Evolutionary conservation across 2,329 filamentous ascomycete species (phyloP), one percentile per base, ranked within the genome.

Genomic region (Aspergillus tubingensis): DNA sequence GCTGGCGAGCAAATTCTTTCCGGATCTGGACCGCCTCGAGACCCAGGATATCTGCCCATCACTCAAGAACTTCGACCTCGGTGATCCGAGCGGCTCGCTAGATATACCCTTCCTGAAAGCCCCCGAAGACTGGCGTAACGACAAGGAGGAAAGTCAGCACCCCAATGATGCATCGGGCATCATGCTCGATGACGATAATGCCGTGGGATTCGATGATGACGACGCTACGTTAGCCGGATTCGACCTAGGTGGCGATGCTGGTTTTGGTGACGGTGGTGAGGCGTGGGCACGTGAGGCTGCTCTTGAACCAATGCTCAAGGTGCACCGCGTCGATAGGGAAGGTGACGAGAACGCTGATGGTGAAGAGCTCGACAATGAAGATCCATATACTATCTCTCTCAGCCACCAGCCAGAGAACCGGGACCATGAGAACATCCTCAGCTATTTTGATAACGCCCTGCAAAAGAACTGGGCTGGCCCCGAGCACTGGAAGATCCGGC

Each of bases 401-500:
- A 86, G 86, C 43, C 89, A 90, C 67, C 83, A 85, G 54, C 86
- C 87, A 57, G 83, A 83, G 54, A 91, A 91, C 61, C 79, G 78
- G 47, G 81, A 89, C 74, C 92, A 97, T 72, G 92, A 98, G 68
- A 94, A 96, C 70, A 96, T 99, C 60, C 84, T 99, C n/a, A 90
- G 91, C 72, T 99, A 98, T 79, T 99, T 99, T 72, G 95, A 99
- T 75, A 92, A 96, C 71, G 93, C 94, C 2, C 80, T 98, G 47
- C 91, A 95, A 74, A 98, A 96, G 83, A 97, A 97, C 71, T 99
- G 95, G 94, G 89, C 90, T 5, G 96, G 92, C 52, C 94, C 95
- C n/a, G 95, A 98, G 75, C 95, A 99, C 77, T 99, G 95, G 95
- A 89, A 94, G 67, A 98, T 99, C 72, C 86, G 91, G 64, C 92